A percentile compares a stretch with the other conserved stretches of the same genome.
These are phyloP conservation scores for Artemisia tridentata DNA, from an alignment of 129 eudicot genomes.

Conservation along the genomic window DNA sequence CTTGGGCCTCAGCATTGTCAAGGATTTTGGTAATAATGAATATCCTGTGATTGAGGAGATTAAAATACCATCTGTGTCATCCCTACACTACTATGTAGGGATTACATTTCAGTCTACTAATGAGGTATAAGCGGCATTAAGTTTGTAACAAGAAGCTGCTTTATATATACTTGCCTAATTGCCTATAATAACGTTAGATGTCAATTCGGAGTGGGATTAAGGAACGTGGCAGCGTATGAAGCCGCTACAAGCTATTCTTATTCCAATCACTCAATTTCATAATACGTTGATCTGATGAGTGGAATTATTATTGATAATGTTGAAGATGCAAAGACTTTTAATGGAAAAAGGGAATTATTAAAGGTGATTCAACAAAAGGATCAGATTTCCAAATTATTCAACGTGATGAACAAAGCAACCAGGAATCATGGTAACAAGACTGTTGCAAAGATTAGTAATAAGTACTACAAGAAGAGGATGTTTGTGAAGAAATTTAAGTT, in stretches of 20 bases:
- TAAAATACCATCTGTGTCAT: conserved; percentile 41
- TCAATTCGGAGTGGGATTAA: conserved; percentile 40
- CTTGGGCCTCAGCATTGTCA: conserved; percentile 12
- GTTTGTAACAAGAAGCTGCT: conserved; percentile 22
- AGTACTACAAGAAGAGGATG: conserved; percentile 25
- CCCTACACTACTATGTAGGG: conserved; percentile 36
- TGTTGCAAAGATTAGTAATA: conserved; percentile 20
- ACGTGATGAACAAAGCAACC: conserved; percentile 48
- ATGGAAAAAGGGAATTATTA: conserved; percentile 31
- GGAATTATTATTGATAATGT: conserved; percentile 39
- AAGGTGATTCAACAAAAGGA: conserved; percentile 22
- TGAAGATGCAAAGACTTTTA: conserved; percentile 39
- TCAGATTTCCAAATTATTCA: conserved; percentile 41
- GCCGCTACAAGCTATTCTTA: conserved; percentile 27
- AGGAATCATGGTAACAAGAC: conserved; percentile 20
- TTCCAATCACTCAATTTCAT: conserved; percentile 18
- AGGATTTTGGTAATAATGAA: conserved; percentile 2
- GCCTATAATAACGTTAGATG: conserved; percentile 38
- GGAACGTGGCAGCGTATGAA: conserved; percentile 56
- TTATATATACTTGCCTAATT: conserved; percentile 25
- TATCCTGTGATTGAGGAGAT: conserved; percentile 40
- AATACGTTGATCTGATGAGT: conserved; percentile 42
- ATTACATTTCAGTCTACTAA: conserved; percentile 27
- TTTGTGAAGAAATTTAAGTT: conserved; percentile 30
- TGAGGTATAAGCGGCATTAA: conserved; percentile 33